phyloP scores from a whole-genome alignment of 805 yeast genomes.

The Brettanomyces sp. region DNA sequence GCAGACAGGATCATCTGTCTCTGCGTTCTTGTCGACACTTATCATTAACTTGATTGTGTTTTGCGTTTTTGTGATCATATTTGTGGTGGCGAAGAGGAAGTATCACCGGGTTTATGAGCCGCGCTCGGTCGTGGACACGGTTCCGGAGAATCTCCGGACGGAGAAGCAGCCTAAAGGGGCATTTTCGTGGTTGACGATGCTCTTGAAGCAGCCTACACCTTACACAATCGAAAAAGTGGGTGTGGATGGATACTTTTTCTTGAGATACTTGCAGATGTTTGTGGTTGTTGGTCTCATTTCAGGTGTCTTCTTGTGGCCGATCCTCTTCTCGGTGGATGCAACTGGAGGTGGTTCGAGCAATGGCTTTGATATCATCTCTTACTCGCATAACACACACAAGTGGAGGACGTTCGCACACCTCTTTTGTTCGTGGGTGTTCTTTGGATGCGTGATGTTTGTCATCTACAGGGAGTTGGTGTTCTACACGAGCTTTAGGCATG shows the following conservation, averaged over 20 bases:
- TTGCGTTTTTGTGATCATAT: slow-evolving; percentile 30
- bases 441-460: slow-evolving; percentile 54
- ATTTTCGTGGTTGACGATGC: slow-evolving; percentile 44
- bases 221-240: slow-evolving; percentile 63
- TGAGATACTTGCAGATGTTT: slow-evolving; percentile 54
- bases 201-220: slow-evolving; percentile 47
- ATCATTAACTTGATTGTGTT: slow-evolving; percentile 35
- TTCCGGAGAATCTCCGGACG: slow-evolving; percentile 36
- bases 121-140: slow-evolving; percentile 33
- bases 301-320: slow-evolving; percentile 52
- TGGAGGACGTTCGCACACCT: slow-evolving; percentile 67
- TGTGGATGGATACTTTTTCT: slow-evolving; percentile 67
- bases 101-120: slow-evolving; percentile 46
- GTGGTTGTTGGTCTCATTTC: slow-evolving; percentile 43
- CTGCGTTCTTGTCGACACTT: slow-evolving; percentile 40
- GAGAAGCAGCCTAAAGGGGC: slow-evolving; percentile 36
- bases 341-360: slow-evolving; percentile 45
- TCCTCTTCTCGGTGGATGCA: slow-evolving; percentile 66
- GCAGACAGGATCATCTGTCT: slow-evolving; percentile 27
- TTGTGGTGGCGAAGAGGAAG: slow-evolving; percentile 32
- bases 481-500: slow-evolving; percentile 65
- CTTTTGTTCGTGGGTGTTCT: slow-evolving; percentile 65
- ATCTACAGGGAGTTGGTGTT: slow-evolving; percentile 68
- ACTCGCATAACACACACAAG: slow-evolving; percentile 52
- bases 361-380: slow-evolving; percentile 61